These are phyloP conservation scores for Clavariopsis aquatica DNA, from an alignment of 495 filamentous ascomycete genomes.

Conservation along the genomic window DNA sequence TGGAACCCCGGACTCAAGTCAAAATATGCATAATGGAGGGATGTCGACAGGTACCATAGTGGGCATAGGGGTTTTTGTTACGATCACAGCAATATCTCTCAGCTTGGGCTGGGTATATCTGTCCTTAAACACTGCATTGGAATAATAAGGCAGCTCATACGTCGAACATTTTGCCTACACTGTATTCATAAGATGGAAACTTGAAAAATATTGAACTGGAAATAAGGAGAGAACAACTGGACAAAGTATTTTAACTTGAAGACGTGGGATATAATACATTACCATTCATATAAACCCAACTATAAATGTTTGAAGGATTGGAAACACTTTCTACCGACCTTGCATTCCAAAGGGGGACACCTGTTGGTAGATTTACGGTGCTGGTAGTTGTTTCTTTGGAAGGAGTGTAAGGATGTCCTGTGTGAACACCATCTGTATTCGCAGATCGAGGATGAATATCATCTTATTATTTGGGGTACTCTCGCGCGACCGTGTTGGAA, in stretches of 20 bases:
- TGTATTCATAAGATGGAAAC: neutral
- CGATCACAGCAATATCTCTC: neutral
- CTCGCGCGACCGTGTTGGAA: neutral
- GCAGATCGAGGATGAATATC: no score
- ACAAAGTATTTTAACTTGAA: no score
- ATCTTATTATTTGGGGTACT: no score
- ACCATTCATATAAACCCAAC: no score
- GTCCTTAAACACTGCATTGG: neutral
- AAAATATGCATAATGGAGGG: neutral
- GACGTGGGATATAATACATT: no score
- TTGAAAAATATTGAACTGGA: neutral
- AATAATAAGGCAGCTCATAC: neutral
- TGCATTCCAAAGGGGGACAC: no score
- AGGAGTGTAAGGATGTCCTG: no score
- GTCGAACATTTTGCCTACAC: neutral
- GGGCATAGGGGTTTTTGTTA: neutral
- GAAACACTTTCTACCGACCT: no score
- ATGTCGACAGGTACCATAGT: neutral
- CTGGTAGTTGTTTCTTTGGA: no score
- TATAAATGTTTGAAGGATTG: no score
- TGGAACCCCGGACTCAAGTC: neutral
- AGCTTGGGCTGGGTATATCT: neutral
- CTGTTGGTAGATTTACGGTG: no score
- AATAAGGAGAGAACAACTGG: neutral
- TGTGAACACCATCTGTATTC: no score